These are phyloP conservation scores for Curvularia lunata DNA, from an alignment of 2,329 filamentous ascomycete genomes.

Conservation along the genomic window DNA sequence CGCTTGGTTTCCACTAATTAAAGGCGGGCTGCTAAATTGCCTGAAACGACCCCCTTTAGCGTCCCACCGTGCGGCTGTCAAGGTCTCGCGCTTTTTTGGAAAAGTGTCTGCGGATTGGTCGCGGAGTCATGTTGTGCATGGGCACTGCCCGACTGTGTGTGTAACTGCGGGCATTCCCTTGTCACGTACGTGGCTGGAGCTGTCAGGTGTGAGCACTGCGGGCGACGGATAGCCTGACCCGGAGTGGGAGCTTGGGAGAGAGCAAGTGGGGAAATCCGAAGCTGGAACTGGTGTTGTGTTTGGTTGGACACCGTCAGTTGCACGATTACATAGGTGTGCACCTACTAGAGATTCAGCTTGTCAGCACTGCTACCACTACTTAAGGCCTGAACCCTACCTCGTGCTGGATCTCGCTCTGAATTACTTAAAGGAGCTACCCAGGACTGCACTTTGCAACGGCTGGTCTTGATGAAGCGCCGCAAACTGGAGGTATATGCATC, in stretches of 20 bases:
- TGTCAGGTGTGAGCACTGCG: background rate
- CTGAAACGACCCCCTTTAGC: background rate
- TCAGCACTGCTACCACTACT: no score
- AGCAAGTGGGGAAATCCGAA: no score
- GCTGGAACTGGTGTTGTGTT: no score
- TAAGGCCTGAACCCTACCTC: no score
- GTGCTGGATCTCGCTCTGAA: no score
- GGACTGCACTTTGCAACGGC: no score
- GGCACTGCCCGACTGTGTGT: background rate
- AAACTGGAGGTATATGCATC: no score
- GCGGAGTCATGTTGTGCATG: background rate
- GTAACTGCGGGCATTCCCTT: background rate
- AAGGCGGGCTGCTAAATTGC: slow-evolving; percentile 3
- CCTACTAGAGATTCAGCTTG: no score
- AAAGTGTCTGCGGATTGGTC: background rate
- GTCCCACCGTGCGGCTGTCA: slow-evolving; percentile 6
- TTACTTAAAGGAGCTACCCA: no score
- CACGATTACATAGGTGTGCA: no score
- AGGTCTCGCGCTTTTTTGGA: background rate
- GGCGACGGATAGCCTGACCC: background rate
- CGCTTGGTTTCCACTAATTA: slow-evolving; percentile 6
- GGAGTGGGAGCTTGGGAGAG: background rate
- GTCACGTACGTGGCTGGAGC: background rate
- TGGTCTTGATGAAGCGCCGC: no score
- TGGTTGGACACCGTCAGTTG: no score